Base-by-base conservation (phyloP, 768 basidiomycete genomes). In the Hygrocybe punicea region DNA sequence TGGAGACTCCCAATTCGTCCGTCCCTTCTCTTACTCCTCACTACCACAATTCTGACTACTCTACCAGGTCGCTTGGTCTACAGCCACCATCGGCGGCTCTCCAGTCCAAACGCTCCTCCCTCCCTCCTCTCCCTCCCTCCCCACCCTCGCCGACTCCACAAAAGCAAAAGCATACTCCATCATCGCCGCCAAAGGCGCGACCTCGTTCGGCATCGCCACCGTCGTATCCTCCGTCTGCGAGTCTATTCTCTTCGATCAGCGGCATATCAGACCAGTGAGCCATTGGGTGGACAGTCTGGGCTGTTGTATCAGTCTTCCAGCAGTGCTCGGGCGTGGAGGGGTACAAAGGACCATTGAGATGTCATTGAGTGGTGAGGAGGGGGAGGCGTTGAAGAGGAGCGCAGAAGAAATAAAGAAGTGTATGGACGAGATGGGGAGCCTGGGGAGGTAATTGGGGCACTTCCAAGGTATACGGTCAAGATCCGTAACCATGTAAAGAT, bases 131-230 rank as follows among this genome's bases (percentile, higher is more conserved):
- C 59, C 56, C 16, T 44, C 52, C 42, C 52, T 46, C 16, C 40
- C 50, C 17, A 34, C 23, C 16, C 34, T 58, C 25, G 60, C 56
- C 13, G 14, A 35, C 39, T 17, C 24, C 23, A 53, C 60, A 6
- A 51, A 50, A 33, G 50, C 33, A 33, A 58, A 58, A 46, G 60
- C 60, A 4, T 57, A 57, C 29, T 53, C 51, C 13, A 60, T 60
- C 36, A 60, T 60, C 42, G 51, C 51, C 19, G 60, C 60, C 7
- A 60, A 60, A 45, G 60, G 60, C 47, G 60, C 60, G 9, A 60
- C 60, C 7, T 51, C 60, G 29, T 60, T 58, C 37, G 60, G 60
- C 6, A 55, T 60, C 25, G 60, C 51, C 29, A 33, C 56, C 23
- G 51, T 60, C 25, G 57, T 57, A 4, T 57, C 56, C 5, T 58